Evolutionary conservation across 805 yeast genomes (phyloP).

Genomic region (Yarrowia deformans): DNA sequence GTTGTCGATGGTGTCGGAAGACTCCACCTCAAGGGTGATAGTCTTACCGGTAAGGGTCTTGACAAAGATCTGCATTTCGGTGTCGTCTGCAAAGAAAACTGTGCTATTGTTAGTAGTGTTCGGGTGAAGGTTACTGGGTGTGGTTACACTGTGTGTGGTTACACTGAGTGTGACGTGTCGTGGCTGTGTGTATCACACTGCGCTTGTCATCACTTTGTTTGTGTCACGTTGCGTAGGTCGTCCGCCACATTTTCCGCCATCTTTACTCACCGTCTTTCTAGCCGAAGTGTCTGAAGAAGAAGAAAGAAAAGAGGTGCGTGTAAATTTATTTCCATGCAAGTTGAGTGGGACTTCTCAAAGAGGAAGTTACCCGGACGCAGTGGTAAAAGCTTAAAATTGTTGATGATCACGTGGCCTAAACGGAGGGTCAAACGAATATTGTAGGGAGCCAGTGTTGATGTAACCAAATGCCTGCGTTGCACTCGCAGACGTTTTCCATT

Average conservation of each 20-base stretch:
- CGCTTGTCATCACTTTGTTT: too few species aligned
- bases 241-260: neutral
- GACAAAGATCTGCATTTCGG: conserved; percentile 79
- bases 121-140: too few species aligned
- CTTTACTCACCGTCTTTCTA: conserved; percentile 38
- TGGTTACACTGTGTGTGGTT: too few species aligned
- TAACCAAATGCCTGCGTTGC: too few species aligned
- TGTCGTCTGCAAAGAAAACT: conserved; percentile 51
- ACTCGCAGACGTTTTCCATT: too few species aligned
- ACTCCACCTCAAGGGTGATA: conserved; percentile 97
- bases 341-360: conserved; percentile 36
- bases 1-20: conserved; percentile 96
- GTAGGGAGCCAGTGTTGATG: neutral
- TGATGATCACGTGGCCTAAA: conserved; percentile 1
- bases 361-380: conserved; percentile 35
- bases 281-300: conserved; percentile 39
- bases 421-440: neutral
- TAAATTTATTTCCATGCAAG: conserved; percentile 36
- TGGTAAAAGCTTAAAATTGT: neutral
- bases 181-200: too few species aligned
- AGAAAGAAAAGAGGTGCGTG: conserved; percentile 16
- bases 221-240: too few species aligned
- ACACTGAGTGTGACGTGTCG: too few species aligned
- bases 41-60: conserved; percentile 99
- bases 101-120: conserved; percentile 16